A percentile compares a stretch with the other conserved stretches of the same genome.
phyloP scores from a whole-genome alignment of 2,329 filamentous ascomycete species.

The Pseudogymnoascus sp. region DNA sequence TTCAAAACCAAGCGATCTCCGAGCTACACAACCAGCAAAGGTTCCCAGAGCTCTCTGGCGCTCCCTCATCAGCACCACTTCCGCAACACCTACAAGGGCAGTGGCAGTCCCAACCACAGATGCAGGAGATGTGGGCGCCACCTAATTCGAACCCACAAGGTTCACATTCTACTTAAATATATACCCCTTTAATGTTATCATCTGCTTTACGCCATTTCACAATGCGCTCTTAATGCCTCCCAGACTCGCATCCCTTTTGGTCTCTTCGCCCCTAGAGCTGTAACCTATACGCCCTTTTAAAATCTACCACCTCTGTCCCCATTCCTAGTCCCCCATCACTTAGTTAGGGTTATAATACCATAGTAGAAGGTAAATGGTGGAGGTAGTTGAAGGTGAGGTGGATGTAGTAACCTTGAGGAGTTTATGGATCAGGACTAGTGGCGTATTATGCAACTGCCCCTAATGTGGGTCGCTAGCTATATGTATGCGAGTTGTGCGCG shows the following conservation, averaged over 20 bases:
- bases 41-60: neutral
- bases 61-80: neutral
- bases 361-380: neutral
- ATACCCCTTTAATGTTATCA: neutral
- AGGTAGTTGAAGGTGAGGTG: neutral
- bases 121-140: neutral
- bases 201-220: neutral
- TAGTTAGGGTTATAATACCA: neutral
- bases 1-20: neutral
- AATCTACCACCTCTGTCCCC: neutral
- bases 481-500: neutral
- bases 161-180: neutral
- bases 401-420: neutral
- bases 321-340: neutral
- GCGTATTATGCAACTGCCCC: neutral
- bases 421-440: neutral
- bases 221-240: no score
- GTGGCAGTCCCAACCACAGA: neutral
- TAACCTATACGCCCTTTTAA: neutral
- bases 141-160: neutral
- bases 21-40: neutral
- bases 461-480: neutral
- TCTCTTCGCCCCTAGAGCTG: neutral
- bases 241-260: neutral
- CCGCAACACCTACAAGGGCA: neutral